phyloP scores from a whole-genome alignment of 306 rosid species.

The Vigna reflexopilosa region DNA sequence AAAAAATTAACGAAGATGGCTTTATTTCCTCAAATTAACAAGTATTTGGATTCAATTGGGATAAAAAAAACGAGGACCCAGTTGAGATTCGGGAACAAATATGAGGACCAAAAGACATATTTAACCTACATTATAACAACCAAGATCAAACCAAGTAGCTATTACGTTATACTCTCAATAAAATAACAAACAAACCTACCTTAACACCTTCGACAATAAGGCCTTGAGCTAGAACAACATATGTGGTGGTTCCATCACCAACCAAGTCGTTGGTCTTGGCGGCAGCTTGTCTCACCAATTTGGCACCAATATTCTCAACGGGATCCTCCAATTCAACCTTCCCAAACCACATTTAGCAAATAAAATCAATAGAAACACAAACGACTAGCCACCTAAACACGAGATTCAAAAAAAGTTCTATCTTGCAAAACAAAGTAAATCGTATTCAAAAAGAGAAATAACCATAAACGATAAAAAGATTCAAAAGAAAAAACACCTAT shows the following conservation, averaged over 20 bases:
- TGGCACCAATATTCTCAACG: conserved; percentile 98
- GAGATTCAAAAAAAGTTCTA: not conserved
- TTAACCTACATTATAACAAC: not conserved
- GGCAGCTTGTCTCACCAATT: conserved; percentile 97
- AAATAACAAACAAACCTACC: conserved; percentile 61
- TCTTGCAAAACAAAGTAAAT: not conserved
- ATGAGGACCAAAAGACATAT: no score
- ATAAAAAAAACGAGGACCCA: no score
- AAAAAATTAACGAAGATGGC: no score
- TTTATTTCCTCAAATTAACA: no score
- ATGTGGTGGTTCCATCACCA: conserved; percentile 97
- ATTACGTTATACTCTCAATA: not conserved
- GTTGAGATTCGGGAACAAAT: no score
- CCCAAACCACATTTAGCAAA: not conserved
- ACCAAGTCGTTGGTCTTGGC: conserved; percentile 98
- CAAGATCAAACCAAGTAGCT: conserved; percentile 1
- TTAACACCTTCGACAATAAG: conserved; percentile 98
- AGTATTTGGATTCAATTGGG: no score
- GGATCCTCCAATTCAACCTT: conserved; percentile 99
- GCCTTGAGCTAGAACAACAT: conserved; percentile 98
- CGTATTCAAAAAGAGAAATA: not conserved
- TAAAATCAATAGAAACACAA: not conserved
- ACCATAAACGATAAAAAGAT: not conserved
- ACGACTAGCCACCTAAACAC: not conserved
- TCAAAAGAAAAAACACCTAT: conserved; percentile 61